phyloP scores from a whole-genome alignment of 164 flowering plant species.

The Cinnamomum chago region DNA sequence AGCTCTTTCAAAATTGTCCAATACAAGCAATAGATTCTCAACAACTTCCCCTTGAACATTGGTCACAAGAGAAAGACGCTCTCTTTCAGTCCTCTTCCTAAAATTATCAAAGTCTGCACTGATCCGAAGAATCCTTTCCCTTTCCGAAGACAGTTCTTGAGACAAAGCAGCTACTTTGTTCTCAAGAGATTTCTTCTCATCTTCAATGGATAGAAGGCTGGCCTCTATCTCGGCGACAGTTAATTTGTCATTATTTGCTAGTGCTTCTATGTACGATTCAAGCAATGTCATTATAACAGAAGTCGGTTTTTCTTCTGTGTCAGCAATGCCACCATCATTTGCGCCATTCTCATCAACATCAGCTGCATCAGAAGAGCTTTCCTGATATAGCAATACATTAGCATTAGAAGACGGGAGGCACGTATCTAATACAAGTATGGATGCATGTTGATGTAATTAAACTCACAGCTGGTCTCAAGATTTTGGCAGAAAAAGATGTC shows the following conservation, averaged over 20 bases:
- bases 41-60: slow-evolving; percentile 89
- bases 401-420: slow-evolving; percentile 3
- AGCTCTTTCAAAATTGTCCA: slow-evolving; percentile 97
- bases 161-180: slow-evolving; percentile 44
- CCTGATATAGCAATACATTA: slow-evolving; percentile 40
- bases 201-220: slow-evolving; percentile 54
- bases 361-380: slow-evolving; percentile 40
- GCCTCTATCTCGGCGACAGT: slow-evolving; percentile 60
- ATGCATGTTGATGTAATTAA: not conserved
- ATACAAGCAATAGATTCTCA: slow-evolving; percentile 66
- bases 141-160: slow-evolving; percentile 53
- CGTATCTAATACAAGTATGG: not conserved
- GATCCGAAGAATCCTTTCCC: slow-evolving; percentile 64
- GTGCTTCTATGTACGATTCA: slow-evolving; percentile 75
- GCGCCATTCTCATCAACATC: slow-evolving; percentile 39
- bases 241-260: slow-evolving; percentile 52
- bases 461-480: not conserved
- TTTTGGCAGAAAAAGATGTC: not conserved
- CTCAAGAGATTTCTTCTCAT: slow-evolving; percentile 58
- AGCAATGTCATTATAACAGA: slow-evolving; percentile 44
- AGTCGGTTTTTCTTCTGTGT: slow-evolving; percentile 40
- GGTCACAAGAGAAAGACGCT: slow-evolving; percentile 56
- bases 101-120: slow-evolving; percentile 96
- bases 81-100: slow-evolving; percentile 89
- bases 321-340: slow-evolving; percentile 30